phyloP scores from a whole-genome alignment of 768 basidiomycete species.

The Rhizopogon sp. region DNA sequence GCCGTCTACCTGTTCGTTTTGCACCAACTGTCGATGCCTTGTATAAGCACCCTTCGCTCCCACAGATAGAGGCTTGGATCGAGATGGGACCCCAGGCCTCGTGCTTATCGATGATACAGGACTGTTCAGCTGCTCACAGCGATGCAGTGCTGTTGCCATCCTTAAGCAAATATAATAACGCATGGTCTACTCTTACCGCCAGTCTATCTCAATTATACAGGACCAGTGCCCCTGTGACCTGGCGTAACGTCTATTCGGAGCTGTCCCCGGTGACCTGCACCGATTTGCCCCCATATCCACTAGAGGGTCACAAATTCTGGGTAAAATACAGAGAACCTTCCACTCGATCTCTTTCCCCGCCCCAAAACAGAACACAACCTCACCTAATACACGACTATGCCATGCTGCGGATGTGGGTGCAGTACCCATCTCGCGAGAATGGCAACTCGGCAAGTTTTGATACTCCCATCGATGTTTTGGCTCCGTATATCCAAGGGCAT shows the following conservation, averaged over 20 bases:
- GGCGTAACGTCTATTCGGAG: slow-evolving; percentile 52
- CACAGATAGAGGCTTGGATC: slow-evolving; percentile 38
- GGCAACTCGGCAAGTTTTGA: slow-evolving; percentile 44
- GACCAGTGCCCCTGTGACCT: slow-evolving; percentile 36
- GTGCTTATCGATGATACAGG: slow-evolving; percentile 53
- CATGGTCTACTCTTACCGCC: slow-evolving; percentile 40
- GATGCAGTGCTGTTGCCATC: slow-evolving; percentile 42
- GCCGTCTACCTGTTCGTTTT: slow-evolving; percentile 53
- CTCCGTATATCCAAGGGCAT: slow-evolving; percentile 48
- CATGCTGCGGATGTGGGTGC: slow-evolving; percentile 37
- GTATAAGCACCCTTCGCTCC: slow-evolving; percentile 18
- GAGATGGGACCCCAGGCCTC: slow-evolving; percentile 23
- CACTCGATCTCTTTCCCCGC: background rate
- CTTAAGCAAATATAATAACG: slow-evolving; percentile 38
- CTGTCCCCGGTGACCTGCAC: slow-evolving; percentile 35
- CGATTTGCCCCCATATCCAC: slow-evolving; percentile 64
- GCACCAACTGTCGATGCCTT: slow-evolving; percentile 44
- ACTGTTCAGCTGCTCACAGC: slow-evolving; percentile 21
- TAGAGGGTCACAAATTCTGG: slow-evolving; percentile 54
- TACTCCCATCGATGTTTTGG: slow-evolving; percentile 42
- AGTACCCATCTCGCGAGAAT: slow-evolving; percentile 32
- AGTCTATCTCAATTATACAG: slow-evolving; percentile 47
- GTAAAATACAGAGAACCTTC: slow-evolving; percentile 36
- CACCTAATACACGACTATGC: slow-evolving; percentile 20
- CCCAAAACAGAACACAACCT: background rate